Percentiles rank a stretch among this genome's conserved stretches.
Conservation (phyloP, 2,329 filamentous ascomycete genomes). For the Exophiala lecanii-corni region DNA sequence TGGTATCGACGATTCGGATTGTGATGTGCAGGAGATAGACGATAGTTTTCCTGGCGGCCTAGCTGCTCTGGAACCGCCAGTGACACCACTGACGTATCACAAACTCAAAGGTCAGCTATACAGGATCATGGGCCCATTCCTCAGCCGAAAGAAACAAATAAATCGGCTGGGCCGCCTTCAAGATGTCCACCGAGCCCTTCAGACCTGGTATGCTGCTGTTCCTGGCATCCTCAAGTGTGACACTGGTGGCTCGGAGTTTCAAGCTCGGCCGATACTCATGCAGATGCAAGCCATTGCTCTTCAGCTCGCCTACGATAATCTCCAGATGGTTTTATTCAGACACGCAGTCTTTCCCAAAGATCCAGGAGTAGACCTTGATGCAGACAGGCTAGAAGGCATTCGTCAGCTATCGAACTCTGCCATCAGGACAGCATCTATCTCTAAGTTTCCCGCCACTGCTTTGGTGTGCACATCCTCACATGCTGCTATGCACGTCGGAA, state of each 20-base stretch:
- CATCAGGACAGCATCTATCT: conserved; percentile 5
- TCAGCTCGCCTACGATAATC: conserved; percentile 7
- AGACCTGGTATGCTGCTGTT: neutral
- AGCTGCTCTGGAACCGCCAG: neutral
- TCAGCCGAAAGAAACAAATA: conserved; percentile 6
- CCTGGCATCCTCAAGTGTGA: neutral
- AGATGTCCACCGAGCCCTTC: neutral
- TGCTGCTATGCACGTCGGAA: conserved; percentile 5
- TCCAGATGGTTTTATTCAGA: conserved; percentile 8
- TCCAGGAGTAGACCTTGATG: neutral
- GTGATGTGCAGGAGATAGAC: conserved; percentile 7
- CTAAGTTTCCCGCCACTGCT: neutral
- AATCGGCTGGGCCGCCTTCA: neutral
- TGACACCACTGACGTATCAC: conserved; percentile 6
- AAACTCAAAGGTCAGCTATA: conserved; percentile 6
- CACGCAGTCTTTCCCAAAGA: conserved; percentile 4
- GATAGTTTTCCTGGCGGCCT: neutral
- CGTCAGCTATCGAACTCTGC: conserved; percentile 5
- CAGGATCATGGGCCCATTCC: conserved; percentile 8
- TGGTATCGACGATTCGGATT: conserved; percentile 7
- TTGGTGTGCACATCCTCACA: conserved; percentile 3
- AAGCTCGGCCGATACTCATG: neutral
- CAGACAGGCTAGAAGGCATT: neutral
- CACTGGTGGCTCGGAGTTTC: neutral
- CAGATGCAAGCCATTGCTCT: conserved; percentile 5